Percentiles rank a stretch among this genome's conserved stretches.
These are phyloP conservation scores for Leccinellum luteum DNA, from an alignment of 768 basidiomycete species.

Conservation along the genomic window DNA sequence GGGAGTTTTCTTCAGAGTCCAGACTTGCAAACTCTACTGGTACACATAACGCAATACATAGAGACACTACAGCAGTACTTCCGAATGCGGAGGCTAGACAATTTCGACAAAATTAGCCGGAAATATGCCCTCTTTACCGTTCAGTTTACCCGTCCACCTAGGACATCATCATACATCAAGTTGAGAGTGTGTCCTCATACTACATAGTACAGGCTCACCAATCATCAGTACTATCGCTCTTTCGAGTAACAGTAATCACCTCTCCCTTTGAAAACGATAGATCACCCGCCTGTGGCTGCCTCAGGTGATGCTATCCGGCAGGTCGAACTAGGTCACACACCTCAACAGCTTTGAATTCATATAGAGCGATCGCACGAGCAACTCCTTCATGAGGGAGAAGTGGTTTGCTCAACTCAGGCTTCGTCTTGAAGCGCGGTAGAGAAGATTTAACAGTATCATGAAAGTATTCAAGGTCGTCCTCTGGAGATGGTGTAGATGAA, in stretches of 20 bases:
- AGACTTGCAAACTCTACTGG: not conserved
- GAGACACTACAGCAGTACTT: not conserved
- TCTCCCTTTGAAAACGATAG: conserved; percentile 76
- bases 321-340: conserved; percentile 33
- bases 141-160: conserved; percentile 78
- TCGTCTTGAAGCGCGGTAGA: conserved; percentile 41
- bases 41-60: not conserved
- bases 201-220: conserved; percentile 46
- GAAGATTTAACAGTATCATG: conserved; percentile 12
- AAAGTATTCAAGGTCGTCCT: conserved; percentile 17
- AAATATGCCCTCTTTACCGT: conserved; percentile 63
- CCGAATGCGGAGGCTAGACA: conserved; percentile 24
- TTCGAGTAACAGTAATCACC: conserved; percentile 65
- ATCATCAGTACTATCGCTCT: conserved; percentile 69
- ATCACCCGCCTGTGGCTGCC: conserved; percentile 58
- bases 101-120: conserved; percentile 86
- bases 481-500: conserved; percentile 20
- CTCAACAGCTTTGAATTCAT: conserved; percentile 71
- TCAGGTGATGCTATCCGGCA: conserved; percentile 1
- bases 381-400: conserved; percentile 57
- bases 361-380: conserved; percentile 71
- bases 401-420: conserved; percentile 48
- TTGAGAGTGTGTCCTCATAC: not conserved
- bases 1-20: too few relatives aligned
- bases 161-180: not conserved